These are phyloP conservation scores for Entomortierella chlamydospora DNA, from an alignment of 192 early-diverging fungal species.

Conservation along the genomic window DNA sequence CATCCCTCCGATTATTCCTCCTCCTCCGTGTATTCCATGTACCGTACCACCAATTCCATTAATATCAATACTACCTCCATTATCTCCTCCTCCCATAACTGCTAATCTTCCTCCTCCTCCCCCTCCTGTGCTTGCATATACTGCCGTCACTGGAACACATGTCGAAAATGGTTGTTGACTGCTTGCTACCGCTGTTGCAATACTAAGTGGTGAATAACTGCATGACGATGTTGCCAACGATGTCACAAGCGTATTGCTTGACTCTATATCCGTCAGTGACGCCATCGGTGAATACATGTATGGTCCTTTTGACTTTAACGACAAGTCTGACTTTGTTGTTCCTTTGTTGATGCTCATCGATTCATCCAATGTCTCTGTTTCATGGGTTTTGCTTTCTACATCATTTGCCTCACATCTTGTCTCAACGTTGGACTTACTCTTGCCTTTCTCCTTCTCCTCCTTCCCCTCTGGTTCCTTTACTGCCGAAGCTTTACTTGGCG, in stretches of 20 bases:
- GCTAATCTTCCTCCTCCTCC: too few species aligned
- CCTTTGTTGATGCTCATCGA: too few species aligned
- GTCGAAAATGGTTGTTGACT: constrained; percentile 15
- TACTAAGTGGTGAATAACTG: background rate
- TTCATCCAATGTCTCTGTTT: too few species aligned
- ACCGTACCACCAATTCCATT: background rate
- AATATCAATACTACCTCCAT: background rate
- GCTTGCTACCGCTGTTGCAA: background rate
- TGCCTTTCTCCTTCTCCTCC: too few species aligned
- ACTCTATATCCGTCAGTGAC: background rate
- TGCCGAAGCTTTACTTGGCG: too few species aligned
- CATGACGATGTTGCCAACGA: constrained; percentile 5
- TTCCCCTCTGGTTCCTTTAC: too few species aligned
- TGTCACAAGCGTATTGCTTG: background rate
- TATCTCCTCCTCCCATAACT: background rate
- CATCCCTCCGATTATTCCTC: background rate
- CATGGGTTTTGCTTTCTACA: too few species aligned
- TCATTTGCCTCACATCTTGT: too few species aligned
- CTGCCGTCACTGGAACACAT: constrained; percentile 20
- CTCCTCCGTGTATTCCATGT: background rate
- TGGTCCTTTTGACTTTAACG: background rate
- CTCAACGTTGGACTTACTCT: too few species aligned
- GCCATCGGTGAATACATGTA: background rate
- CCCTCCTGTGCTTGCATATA: background rate
- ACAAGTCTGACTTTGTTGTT: background rate